Base-by-base conservation (phyloP, 2,329 filamentous ascomycete species). In the Akanthomyces muscarius region DNA sequence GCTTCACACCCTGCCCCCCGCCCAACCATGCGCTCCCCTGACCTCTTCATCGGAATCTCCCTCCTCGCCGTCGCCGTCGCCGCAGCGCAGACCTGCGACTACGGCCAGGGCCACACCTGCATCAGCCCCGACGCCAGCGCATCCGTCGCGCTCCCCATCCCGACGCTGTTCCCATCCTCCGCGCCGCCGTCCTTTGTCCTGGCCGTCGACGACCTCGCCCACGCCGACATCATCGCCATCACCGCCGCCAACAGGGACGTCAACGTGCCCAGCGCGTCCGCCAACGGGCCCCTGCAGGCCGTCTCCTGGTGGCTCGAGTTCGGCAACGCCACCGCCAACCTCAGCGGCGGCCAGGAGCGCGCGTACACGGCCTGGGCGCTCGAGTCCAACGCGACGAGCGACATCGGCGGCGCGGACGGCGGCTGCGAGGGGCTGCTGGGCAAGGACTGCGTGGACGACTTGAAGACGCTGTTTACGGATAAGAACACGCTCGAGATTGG, bases 351-450 rank as follows among this genome's bases (percentile, higher is more conserved):
- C 1, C 61, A 63, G 45, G 53, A 63, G 51, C 51, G 61, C 50
- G 51, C 36, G 42, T 63, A 63, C 61, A 45, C 51, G 33, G 28
- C 44, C 13, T 57, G 51, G 51, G 61, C 61, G 41, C 53, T 63
- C 10, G 61, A 63, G 44, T 56, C 61, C 42, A 57, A 33, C 61
- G 21, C 51, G n/a, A 57, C 41, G 25, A 25, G 33, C n/a, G 61
- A 63, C 23, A 14, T 63, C n/a, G 52, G 61, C 42, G 61, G 61
- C 52, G 53, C 44, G 41, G 51, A 63, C 41, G 61, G 61, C 33
- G 61, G 61, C n/a, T 63, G 61, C 30, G 61, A 30, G 51, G 45
- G 45, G 21, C 33, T 63, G 52, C 44, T 63, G 7, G 61, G 61
- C 33, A 16, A 7, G 28, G 51, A 63, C 18, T 63, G 61, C 42